Conservation (phyloP, 73 alveolate species). For the Effrenium voratum region DNA sequence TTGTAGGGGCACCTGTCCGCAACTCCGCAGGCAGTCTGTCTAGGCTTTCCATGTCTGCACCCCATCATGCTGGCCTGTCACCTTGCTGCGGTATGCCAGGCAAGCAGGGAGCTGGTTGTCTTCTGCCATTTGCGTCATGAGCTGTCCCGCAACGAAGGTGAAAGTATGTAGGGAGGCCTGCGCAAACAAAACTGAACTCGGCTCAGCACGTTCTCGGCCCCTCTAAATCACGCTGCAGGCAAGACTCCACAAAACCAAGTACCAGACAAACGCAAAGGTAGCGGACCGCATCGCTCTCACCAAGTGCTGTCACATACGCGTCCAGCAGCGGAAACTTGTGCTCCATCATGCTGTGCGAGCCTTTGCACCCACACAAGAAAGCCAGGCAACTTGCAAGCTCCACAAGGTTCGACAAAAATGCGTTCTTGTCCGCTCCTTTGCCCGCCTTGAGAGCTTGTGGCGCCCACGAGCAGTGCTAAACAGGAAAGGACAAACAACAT, state of each 20-base stretch:
- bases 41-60: not conserved
- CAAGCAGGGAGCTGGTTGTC: not conserved
- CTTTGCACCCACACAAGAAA: no score
- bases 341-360: not conserved
- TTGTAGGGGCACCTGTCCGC: not conserved
- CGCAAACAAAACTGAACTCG: no score
- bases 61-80: not conserved
- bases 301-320: not conserved
- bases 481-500: not conserved
- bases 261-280: not conserved
- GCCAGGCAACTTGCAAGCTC: no score
- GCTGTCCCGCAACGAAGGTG: not conserved
- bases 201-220: not conserved
- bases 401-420: no score
- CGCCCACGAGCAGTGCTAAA: no score
- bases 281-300: not conserved
- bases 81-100: not conserved
- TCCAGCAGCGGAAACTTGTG: not conserved
- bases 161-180: constrained; percentile 5
- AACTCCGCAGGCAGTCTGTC: not conserved
- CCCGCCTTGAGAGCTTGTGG: no score
- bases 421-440: no score
- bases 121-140: constrained; percentile 18
- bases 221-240: not conserved
- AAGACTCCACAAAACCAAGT: not conserved